These are phyloP conservation scores for Lactarius hatsudake DNA, from an alignment of 768 basidiomycete species.

Conservation along the genomic window DNA sequence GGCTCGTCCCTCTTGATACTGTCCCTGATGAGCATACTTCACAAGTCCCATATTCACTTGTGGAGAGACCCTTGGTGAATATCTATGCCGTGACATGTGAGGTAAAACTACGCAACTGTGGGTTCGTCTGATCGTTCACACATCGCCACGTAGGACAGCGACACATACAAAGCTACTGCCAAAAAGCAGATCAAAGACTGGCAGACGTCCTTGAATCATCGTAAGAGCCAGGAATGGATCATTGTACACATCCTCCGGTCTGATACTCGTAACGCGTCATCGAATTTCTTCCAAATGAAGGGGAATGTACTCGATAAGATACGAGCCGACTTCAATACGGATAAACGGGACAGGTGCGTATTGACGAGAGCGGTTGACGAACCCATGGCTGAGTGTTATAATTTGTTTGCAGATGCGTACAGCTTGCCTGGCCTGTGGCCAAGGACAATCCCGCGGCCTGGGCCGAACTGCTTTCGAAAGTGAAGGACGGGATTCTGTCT, in stretches of 20 bases:
- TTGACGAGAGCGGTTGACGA: conserved; percentile 12
- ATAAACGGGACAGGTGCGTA: conserved; percentile 77
- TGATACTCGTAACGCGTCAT: conserved; percentile 55
- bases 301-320: conserved; percentile 86
- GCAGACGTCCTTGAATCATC: conserved; percentile 60
- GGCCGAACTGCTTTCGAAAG: conserved; percentile 83
- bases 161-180: conserved; percentile 72
- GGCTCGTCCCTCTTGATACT: conserved; percentile 63
- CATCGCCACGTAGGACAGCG: conserved; percentile 46
- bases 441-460: conserved; percentile 75
- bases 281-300: conserved; percentile 80
- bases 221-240: conserved; percentile 91
- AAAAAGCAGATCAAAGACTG: conserved; percentile 93
- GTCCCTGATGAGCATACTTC: conserved; percentile 72
- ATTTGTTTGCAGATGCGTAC: conserved; percentile 59
- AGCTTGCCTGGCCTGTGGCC: conserved; percentile 72
- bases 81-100: conserved; percentile 87
- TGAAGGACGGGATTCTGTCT: conserved; percentile 85
- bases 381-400: background rate
- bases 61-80: conserved; percentile 87
- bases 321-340: conserved; percentile 85
- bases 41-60: conserved; percentile 69
- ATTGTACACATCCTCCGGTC: conserved; percentile 83
- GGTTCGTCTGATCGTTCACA: conserved; percentile 23
- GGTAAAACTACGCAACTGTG: conserved; percentile 45